Percentiles rank a stretch among this genome's conserved stretches.
Evolutionary conservation across 257 asterid species (phyloP).

Genomic region (Vinca minor): DNA sequence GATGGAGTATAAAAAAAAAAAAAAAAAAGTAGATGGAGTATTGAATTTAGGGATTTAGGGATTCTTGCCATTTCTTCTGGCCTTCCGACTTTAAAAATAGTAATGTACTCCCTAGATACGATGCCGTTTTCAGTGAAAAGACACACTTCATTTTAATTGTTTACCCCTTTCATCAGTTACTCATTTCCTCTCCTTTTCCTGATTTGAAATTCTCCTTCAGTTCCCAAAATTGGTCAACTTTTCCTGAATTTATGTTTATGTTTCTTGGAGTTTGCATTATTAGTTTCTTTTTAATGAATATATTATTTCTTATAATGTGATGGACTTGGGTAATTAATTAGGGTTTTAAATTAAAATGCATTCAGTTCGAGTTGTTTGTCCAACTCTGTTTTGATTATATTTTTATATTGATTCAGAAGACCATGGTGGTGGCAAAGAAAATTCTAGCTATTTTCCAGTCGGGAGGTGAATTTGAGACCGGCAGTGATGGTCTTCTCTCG

Average conservation of each 20-base stretch:
- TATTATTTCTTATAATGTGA: not conserved
- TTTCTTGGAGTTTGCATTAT: slow-evolving; percentile 1
- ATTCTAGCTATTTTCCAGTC: slow-evolving; percentile 85
- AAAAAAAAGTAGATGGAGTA: too few relatives aligned
- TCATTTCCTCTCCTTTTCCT: too few relatives aligned
- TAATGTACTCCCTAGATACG: too few relatives aligned
- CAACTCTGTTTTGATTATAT: slow-evolving; percentile 13
- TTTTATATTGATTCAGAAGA: too few relatives aligned
- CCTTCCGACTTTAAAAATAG: too few relatives aligned
- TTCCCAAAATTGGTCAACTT: not conserved
- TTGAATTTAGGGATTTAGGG: slow-evolving; percentile 6
- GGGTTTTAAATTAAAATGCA: not conserved
- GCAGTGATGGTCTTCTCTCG: slow-evolving; percentile 50
- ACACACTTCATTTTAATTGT: too few relatives aligned
- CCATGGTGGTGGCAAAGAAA: slow-evolving; percentile 75
- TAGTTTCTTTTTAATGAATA: not conserved
- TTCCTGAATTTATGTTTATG: slow-evolving; percentile 6
- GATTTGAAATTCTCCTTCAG: too few relatives aligned
- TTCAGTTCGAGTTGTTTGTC: slow-evolving; percentile 3
- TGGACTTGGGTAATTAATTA: too few relatives aligned
- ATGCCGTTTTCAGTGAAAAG: too few relatives aligned
- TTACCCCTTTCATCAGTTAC: too few relatives aligned
- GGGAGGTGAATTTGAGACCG: slow-evolving; percentile 83
- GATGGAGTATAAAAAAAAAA: too few relatives aligned
- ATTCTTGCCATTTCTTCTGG: not conserved